Conservation (phyloP, 2,329 filamentous ascomycete species). For the Talaromyces rugulosus region DNA sequence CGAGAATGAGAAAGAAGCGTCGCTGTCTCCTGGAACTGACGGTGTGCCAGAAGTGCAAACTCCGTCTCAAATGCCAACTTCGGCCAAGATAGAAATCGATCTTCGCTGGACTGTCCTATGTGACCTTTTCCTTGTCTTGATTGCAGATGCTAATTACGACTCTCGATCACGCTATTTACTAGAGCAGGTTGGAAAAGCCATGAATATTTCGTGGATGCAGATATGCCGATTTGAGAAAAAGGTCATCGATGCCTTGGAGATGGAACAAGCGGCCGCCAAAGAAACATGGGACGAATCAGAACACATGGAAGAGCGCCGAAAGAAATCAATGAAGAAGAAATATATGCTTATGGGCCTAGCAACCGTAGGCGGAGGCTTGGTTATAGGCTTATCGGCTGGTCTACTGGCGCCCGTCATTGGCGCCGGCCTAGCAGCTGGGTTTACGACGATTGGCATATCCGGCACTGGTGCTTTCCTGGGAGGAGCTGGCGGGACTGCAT, state of each 20-base stretch:
- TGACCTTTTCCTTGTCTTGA: slow-evolving; percentile 90
- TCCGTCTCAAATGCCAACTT: slow-evolving; percentile 75
- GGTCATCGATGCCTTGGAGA: slow-evolving; percentile 92
- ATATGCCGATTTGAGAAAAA: slow-evolving; percentile 96
- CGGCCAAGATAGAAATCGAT: slow-evolving; percentile 87
- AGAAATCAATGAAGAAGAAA: slow-evolving; percentile 73
- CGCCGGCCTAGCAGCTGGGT: slow-evolving; percentile 85
- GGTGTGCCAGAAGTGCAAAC: slow-evolving; percentile 75
- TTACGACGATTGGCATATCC: slow-evolving; percentile 88
- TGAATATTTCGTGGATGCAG: slow-evolving; percentile 84
- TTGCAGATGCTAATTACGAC: slow-evolving; percentile 93
- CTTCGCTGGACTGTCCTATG: slow-evolving; percentile 95
- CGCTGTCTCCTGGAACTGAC: slow-evolving; percentile 52
- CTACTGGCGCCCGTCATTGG: slow-evolving; percentile 90
- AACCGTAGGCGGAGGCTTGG: slow-evolving; percentile 88
- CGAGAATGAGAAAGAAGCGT: slow-evolving; percentile 46
- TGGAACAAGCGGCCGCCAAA: slow-evolving; percentile 90
- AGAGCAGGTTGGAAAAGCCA: slow-evolving; percentile 73
- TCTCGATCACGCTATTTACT: slow-evolving; percentile 78
- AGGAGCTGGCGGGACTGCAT: slow-evolving; percentile 84
- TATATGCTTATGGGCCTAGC: slow-evolving; percentile 96
- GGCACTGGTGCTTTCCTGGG: slow-evolving; percentile 87
- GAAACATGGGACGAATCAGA: slow-evolving; percentile 98
- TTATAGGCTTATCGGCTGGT: slow-evolving; percentile 92
- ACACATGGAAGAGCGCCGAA: slow-evolving; percentile 81